A percentile compares a stretch with the other conserved stretches of the same genome.
These are phyloP conservation scores for Closterium sp. DNA, from an alignment of 139 green algal genomes.

Conservation along the genomic window DNA sequence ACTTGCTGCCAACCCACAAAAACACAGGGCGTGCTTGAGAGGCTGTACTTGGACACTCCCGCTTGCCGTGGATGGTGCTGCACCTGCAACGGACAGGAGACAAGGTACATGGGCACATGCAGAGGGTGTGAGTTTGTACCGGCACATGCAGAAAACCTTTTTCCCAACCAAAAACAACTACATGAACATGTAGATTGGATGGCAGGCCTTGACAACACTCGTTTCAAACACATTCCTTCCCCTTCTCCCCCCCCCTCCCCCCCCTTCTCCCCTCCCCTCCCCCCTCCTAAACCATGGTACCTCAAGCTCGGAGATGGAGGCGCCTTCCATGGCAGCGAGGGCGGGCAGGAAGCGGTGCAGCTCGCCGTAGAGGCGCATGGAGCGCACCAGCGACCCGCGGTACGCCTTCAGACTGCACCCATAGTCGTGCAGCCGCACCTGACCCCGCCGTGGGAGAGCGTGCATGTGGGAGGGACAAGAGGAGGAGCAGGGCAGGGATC, in stretches of 20 bases:
- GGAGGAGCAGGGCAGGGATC: neutral
- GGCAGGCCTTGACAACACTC: too few species aligned
- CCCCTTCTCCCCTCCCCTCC: too few species aligned
- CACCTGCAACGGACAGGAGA: conserved; percentile 21
- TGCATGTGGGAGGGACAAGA: neutral
- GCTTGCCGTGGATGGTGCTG: conserved; percentile 25
- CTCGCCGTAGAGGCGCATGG: conserved; percentile 52
- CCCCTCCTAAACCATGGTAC: neutral
- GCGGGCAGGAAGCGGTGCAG: conserved; percentile 56
- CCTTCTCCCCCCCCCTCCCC: too few species aligned
- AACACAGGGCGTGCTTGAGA: conserved; percentile 43
- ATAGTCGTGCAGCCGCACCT: conserved; percentile 54
- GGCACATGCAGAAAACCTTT: neutral
- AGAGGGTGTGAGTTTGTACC: too few species aligned
- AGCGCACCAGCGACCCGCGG: conserved; percentile 7
- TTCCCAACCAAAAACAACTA: too few species aligned
- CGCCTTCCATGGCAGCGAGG: conserved; percentile 52
- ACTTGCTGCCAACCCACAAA: too few species aligned
- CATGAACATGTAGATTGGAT: too few species aligned
- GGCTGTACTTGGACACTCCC: conserved; percentile 52
- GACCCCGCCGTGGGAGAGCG: neutral
- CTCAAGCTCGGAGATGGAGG: conserved; percentile 50
- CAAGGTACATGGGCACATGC: neutral
- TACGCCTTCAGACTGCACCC: conserved; percentile 57
- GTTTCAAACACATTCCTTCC: too few species aligned